Evolutionary conservation across 2,329 filamentous ascomycete genomes (phyloP), one percentile per base, ranked within the genome.

Genomic region (Pseudopyricularia cyperi): DNA sequence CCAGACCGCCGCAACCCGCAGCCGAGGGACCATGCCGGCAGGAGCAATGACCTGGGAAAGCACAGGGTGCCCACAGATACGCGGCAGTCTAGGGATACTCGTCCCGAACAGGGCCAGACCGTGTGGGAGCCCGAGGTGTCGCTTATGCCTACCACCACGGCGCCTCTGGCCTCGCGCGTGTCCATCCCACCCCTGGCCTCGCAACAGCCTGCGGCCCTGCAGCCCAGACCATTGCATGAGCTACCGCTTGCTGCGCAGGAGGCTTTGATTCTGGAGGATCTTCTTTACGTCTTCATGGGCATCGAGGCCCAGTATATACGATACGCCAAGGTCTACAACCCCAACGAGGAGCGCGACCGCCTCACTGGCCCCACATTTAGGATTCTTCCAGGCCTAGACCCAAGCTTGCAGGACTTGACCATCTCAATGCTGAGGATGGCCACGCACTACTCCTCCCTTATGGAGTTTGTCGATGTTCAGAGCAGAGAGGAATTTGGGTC

Each of bases 261-360:
- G 68, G 80, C 82, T 24, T 86, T 82, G 8, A 85, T 98, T 47
- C 74, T 97, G 44, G 90, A 96, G 59, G 93, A 98, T 60, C 69
- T 98, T 15, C 69, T 97, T 34, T 96, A 91, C 63, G 89, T 95
- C 5, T 94, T 97, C 60, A 96, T 98, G 90, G 93, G 93, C 24
- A 95, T 89, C 57, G 93, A 98, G 68, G 93, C 93, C n/a, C 89
- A 95, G 65, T 97, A 97, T 64, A 87, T 98, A 55, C 86, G 88
- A 52, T 97, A 89, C 63, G 79, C 78, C 54, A 85, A 88, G 58
- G 78, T 79, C 8, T 97, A 95, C 65, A 83, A 95, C 59, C 89
- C 90, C 0, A 71, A 77, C 3, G 82, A 88, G 50, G 93, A 98
- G 69, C 88, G 91, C 61, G 89, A 94, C 61, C 82, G 90, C 14